phyloP scores from a whole-genome alignment of 768 basidiomycete species.

The Trichaptum fuscoviolaceum region DNA sequence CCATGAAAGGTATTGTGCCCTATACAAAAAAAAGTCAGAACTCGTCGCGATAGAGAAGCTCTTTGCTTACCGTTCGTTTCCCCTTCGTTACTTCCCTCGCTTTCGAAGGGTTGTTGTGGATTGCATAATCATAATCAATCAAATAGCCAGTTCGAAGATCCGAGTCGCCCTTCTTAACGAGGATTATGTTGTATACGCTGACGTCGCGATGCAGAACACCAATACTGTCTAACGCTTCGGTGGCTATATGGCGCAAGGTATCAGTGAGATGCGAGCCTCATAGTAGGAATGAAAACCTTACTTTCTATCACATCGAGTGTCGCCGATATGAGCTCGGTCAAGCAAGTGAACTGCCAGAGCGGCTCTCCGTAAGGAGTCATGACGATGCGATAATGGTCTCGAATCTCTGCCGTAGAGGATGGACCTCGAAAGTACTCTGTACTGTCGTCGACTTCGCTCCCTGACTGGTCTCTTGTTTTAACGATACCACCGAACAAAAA shows the following conservation, averaged over 20 bases:
- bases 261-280: too few species aligned
- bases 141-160: not conserved
- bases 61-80: conserved; percentile 1
- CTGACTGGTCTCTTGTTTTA: not conserved
- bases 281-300: not conserved
- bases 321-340: not conserved
- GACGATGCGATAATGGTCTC: not conserved
- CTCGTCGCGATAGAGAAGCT: not conserved
- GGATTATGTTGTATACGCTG: not conserved
- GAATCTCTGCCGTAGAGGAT: not conserved
- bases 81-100: not conserved
- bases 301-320: not conserved
- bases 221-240: not conserved
- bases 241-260: not conserved
- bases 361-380: not conserved
- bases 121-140: not conserved
- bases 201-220: not conserved
- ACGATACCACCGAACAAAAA: not conserved
- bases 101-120: not conserved
- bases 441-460: not conserved
- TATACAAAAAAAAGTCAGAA: not conserved
- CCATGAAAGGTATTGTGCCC: conserved; percentile 2
- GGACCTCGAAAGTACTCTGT: not conserved
- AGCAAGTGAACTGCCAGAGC: not conserved
- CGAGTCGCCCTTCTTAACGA: not conserved